Conservation (phyloP, 495 filamentous ascomycete genomes). For the Xylaria grammica region DNA sequence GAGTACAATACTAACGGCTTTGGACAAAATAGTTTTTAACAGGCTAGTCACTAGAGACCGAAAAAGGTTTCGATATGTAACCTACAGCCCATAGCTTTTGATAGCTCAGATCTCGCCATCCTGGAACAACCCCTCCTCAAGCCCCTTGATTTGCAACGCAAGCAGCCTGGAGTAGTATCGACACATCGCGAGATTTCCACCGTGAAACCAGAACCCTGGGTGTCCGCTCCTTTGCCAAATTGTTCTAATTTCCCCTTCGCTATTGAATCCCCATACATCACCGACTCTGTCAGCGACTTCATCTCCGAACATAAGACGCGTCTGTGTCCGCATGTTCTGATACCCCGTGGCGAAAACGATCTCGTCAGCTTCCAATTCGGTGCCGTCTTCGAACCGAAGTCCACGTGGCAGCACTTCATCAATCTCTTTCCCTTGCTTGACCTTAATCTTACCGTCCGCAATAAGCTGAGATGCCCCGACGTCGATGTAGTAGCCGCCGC, state of each 20-base stretch:
- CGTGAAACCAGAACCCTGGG: conserved; percentile 72
- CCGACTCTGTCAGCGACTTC: conserved; percentile 58
- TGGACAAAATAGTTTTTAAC: too few relatives aligned
- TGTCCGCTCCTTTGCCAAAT: conserved; percentile 69
- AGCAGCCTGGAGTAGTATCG: conserved; percentile 65
- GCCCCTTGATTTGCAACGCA: conserved; percentile 54
- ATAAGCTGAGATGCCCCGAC: conserved; percentile 65
- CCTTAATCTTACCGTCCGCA: conserved; percentile 64
- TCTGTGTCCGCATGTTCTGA: conserved; percentile 63
- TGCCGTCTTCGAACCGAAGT: conserved; percentile 61
- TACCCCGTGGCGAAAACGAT: conserved; percentile 72
- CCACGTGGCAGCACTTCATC: conserved; percentile 60
- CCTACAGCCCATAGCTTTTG: background rate
- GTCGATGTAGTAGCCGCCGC: conserved; percentile 69
- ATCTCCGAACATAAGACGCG: conserved; percentile 62
- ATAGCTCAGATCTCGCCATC: conserved; percentile 6
- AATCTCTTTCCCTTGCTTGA: conserved; percentile 32
- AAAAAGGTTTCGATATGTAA: too few relatives aligned
- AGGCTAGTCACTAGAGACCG: too few relatives aligned
- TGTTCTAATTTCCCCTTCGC: conserved; percentile 65
- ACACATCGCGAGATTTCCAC: conserved; percentile 66
- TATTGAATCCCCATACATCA: conserved; percentile 68
- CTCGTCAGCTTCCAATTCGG: conserved; percentile 62
- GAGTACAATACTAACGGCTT: too few relatives aligned
- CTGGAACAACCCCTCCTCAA: conserved; percentile 29